Evolutionary conservation across 129 eudicot genomes (phyloP), one percentile per base, ranked within the genome.

Genomic region (Pulicaria dysenterica): DNA sequence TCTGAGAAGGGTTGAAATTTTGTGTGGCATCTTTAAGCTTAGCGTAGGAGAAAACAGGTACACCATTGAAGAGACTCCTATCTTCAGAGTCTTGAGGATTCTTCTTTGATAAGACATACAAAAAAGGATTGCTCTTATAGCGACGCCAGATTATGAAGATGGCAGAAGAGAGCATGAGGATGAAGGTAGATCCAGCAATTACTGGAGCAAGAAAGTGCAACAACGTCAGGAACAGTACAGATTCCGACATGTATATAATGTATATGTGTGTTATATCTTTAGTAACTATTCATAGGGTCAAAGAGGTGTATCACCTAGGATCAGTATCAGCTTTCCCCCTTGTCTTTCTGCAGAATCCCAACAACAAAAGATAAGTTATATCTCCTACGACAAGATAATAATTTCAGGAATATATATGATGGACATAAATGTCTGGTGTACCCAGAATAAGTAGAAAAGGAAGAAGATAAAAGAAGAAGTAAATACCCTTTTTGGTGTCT

Each of bases 1-100:
- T 80, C 1, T 4, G 75, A 34, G 82, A 58, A 44, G 90, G 58
- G 75, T 85, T 78, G 45, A 88, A 88, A 24, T 78, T 82, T 42
- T 80, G 38, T 38, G 94, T 88, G 42, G 94, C 94, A 42, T 80
- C 82, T 79, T 84, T 82, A 13, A 88, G 94, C 58, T 82, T 87
- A 4, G 10, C 55, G 64, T 82, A 88, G 57, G 88, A 78, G 80
- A 78, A 87, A 72, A 84, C 80, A 2, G 77, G 77, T 34, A 87
- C 80, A 1, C 92, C 82, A 45, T 19, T 68, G 61, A 69, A 76
- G 37, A 73, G 40, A 58, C 51, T 60, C 43, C 71, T 66, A 14
- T 58, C 78, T 70, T 76, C 89, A 59, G 16, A 24, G 65, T 65
- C 71, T 59, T 58, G 58, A 44, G 85, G 45, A n/a, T 41, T 16